Base-by-base conservation (phyloP, 345 rosid species). In the Clarkia xantiana region DNA sequence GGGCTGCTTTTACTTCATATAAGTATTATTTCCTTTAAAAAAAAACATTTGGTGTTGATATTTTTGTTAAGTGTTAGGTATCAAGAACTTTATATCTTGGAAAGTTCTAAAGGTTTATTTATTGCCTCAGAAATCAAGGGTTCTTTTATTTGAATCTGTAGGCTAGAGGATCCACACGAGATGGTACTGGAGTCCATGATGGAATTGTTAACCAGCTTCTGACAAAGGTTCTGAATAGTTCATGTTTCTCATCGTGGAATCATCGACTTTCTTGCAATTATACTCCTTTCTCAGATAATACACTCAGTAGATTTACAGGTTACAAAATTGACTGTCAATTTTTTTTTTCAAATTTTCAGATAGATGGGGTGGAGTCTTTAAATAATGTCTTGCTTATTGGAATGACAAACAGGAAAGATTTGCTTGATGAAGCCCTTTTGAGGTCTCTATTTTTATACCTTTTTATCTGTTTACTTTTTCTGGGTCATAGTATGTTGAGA, bases 351-450 rank as follows among this genome's bases (percentile, higher is more conserved):
- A 40, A 17, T 72, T 66, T 73, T 67, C 95, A 93, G 99, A 93
- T 93, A 52, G 99, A 93, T 74, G 99, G 99, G 19, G 99, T 93
- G 80, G 99, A 93, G 75, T 82, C 99, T 17, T 80, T 93, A 56
- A 93, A 93, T 63, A 93, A 93, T 76, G 96, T 93, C 56, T 71
- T 93, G 66, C 99, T 87, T 53, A 93, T 93, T 71, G 99, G 99
- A 68, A 93, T 87, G 99, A 93, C 99, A 64, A 93, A 93, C 69
- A 77, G 99, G 71, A 93, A 80, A 75, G 99, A 93, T 76, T 76
- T 93, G 74, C 94, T 93, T 61, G 99, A 93, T 70, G 99, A 84
- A 75, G 95, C 99, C 58, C 99, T 93, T 72, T 45, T 93, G 61
- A 93, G 96, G 99, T 63, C 49, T 65, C 44, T 59, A 45, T 60